Evolutionary conservation across 1,284 basidiomycete species (phyloP), one percentile per base, ranked within the genome.

Genomic region (Inonotus obliquus): DNA sequence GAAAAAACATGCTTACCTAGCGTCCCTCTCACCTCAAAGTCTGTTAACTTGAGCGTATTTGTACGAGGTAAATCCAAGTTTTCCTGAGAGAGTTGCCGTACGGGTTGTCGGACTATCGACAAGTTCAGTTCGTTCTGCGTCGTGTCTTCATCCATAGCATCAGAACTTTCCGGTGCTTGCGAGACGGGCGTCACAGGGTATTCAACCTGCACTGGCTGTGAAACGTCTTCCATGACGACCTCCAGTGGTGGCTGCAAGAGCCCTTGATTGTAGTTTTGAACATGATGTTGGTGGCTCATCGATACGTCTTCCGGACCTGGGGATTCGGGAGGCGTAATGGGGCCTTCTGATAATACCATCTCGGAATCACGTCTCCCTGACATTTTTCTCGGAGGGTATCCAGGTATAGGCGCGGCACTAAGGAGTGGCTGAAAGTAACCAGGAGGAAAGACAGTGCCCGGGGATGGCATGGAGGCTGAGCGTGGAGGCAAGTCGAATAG

Each of bases 1-100:
- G 17, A 23, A 14, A 23, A 60, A 39, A 51, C 55, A 60, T 47
- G 70, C 79, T 65, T 69, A 91, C 90, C 90, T 62, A 92, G 73
- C 4, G 89, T 87, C 14, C 90, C 88, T 67, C 86, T 82, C 60
- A 92, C 86, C 71, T 92, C 88, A 66, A 92, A 92, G 71, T 92
- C 90, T 11, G 85, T 85, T 59, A 92, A 72, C 65, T 80, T 84
- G 64, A 91, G 75, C 32, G 73, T 66, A 13, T 86, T 84, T 9
- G 75, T 69, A 61, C 76, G 35, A n/a, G 57, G 58, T 23, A 63
- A 21, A 14, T 60, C 37, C 45, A 84, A 81, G 66, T 79, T 75
- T 66, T 91, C 87, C 63, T 91, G 85, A 67, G 90, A 87, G 5
- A 91, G 75, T 45, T 84, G 74, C 58, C 85, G 77, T n/a, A 77